Conservation (phyloP, 176 grass and related monocot genomes). For the Saccharum officinarum region DNA sequence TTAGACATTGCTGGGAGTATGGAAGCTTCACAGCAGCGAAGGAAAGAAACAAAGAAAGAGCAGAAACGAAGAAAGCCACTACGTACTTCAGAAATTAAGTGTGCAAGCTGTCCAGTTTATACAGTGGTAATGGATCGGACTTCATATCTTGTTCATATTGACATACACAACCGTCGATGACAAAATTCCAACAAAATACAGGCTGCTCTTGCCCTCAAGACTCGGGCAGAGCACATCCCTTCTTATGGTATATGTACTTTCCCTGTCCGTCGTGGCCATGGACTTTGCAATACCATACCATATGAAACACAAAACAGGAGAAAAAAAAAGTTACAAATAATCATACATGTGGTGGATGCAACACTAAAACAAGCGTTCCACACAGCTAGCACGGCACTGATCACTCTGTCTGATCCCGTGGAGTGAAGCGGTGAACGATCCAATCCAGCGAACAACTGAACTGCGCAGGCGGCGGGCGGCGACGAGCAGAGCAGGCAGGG, state of each 20-base stretch:
- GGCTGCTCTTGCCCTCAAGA: slow-evolving; percentile 32
- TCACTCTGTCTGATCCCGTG: slow-evolving; percentile 31
- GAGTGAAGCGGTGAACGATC: slow-evolving; percentile 47
- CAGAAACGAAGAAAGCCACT: background rate
- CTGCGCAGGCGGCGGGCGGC: background rate
- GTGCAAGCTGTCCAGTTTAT: background rate
- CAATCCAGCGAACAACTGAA: background rate
- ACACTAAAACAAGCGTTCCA: slow-evolving; percentile 70
- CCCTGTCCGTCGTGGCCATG: background rate
- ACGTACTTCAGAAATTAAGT: background rate
- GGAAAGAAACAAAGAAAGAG: background rate
- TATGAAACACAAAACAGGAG: slow-evolving; percentile 31
- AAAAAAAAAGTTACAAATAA: background rate
- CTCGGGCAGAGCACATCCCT: slow-evolving; percentile 33
- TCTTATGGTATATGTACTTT: slow-evolving; percentile 30
- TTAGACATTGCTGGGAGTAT: background rate
- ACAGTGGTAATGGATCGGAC: background rate
- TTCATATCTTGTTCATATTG: slow-evolving; percentile 44
- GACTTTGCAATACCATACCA: slow-evolving; percentile 40
- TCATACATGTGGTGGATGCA: slow-evolving; percentile 60
- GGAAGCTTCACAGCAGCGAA: background rate
- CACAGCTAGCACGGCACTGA: slow-evolving; percentile 41
- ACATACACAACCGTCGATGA: slow-evolving; percentile 37
- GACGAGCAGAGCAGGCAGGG: background rate
- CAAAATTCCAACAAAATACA: slow-evolving; percentile 25